Base-by-base conservation (phyloP, 2,329 filamentous ascomycete genomes). In the Botrytis squamosa region DNA sequence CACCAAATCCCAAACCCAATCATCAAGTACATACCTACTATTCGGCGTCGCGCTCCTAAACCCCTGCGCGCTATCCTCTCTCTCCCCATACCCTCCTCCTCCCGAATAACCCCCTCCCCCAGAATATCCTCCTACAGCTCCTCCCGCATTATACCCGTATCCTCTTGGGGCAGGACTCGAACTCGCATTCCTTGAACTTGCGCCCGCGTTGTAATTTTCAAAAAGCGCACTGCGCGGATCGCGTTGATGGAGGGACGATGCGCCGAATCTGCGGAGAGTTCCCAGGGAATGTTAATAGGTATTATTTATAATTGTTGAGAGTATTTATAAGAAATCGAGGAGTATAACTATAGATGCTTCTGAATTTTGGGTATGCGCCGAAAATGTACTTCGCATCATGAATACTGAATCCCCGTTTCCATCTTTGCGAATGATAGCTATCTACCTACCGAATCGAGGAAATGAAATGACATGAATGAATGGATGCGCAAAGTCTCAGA, bases 31-130 rank as follows among this genome's bases (percentile, higher is more conserved):
- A 73, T 83, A 91, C 89, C 85, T 90, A 76, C 84, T 86, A 82
- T 94, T 93, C 75, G 92, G 92, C 74, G 92, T 94, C 77, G 91
- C 92, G 46, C 88, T 83, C 70, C 92, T 85, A 82, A 85, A 93
- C n/a, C 84, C 84, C 49, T 80, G 79, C 75, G 76, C 59, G 70
- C 59, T 52, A 52, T 65, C 44, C 20, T 64, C 60, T 44, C 57
- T 60, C 33, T 72, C 52, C 20, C 29, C 60, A 66, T 65, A 44
- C 3, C 36, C 69, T 33, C 29, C 73, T 62, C 67, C 29, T 7
- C n/a, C 46, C 20, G 46, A 9, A 46, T 59, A 59, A 29, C 52
- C 74, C 80, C 68, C 81, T 80, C 38, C 38, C 18, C 38, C 60
- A 10, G 22, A 38, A 81, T 52, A 82, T 76, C 78, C 67, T 18